Base-by-base conservation (phyloP, 2,329 filamentous ascomycete species). In the Bimuria novae-zelandiae region DNA sequence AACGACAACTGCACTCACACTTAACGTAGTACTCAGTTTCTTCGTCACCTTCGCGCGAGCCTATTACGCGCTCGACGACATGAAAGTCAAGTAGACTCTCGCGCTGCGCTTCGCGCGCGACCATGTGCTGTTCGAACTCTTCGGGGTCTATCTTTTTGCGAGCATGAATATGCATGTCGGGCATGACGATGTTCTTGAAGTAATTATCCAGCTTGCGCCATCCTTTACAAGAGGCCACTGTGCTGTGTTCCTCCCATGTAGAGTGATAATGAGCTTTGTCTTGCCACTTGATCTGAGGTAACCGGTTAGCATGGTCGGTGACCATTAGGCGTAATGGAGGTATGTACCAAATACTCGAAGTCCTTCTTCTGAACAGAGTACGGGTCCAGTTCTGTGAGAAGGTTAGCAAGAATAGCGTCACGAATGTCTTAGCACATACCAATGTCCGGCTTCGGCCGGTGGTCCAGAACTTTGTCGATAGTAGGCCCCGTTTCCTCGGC, bases 171-270 rank as follows among this genome's bases (percentile, higher is more conserved):
- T 88, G 85, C 49, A 95, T 83, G 68, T 97, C 92, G 60, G 89
- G 85, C 60, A 88, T 84, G 46, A 97, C 86, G 35, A 89, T 80
- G 72, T 92, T 95, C 64, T 88, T 87, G 75, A 90, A 92, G 77
- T 97, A 99, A 72, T 99, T 99, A 69, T 97, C 94, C 7, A 99
- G 82, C 53, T 92, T 92, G 43, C 92, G 89, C 61, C 88, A 88
- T 55, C 94, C 93, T 57, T 90, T 90, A 69, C 88, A 89, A n/a
- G 86, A 84, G 21, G 85, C 82, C 23, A 97, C 83, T 17, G 80
- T 83, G 50, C 90, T 86, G 54, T 88, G 87, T 0, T 86, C 87
- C 74, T 97, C 92, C 93, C 94, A 99, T 0, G 92, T 96, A 51
- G 95, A 90, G 77, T 99, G 94, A 63, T 96, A 87, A 71, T 99